phyloP scores from a whole-genome alignment of 2,329 filamentous ascomycete genomes.

The Beauveria scarabaeidicola region DNA sequence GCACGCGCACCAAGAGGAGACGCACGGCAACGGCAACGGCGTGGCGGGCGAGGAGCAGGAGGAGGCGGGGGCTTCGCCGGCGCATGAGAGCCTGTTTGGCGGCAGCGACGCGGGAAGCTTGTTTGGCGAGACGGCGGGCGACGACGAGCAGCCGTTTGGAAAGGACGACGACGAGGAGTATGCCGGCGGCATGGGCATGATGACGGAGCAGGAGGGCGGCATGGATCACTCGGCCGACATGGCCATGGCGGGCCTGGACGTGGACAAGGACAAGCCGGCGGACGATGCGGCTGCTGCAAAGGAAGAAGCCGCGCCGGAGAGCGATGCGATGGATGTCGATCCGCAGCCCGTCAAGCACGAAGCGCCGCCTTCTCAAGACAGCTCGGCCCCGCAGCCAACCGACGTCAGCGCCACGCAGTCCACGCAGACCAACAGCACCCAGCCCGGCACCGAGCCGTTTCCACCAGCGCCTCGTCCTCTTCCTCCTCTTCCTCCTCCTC shows the following conservation, averaged over 20 bases:
- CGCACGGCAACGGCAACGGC: slow-evolving; percentile 20
- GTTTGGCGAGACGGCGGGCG: slow-evolving; percentile 66
- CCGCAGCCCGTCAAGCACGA: slow-evolving; percentile 5
- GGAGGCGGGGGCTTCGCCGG: slow-evolving; percentile 51
- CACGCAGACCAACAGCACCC: background rate
- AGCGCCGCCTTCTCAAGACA: background rate
- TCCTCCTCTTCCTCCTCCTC: background rate
- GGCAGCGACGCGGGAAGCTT: slow-evolving; percentile 73
- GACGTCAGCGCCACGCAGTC: background rate
- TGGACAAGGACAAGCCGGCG: slow-evolving; percentile 17
- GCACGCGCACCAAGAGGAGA: slow-evolving; percentile 13
- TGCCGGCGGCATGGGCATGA: slow-evolving; percentile 59
- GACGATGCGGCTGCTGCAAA: slow-evolving; percentile 19
- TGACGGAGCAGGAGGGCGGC: slow-evolving; percentile 30
- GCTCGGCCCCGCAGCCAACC: background rate
- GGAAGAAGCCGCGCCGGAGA: slow-evolving; percentile 14
- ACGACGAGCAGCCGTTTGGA: slow-evolving; percentile 50
- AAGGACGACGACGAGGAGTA: slow-evolving; percentile 84
- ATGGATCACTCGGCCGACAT: slow-evolving; percentile 37
- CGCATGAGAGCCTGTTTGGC: slow-evolving; percentile 73
- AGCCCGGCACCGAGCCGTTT: background rate
- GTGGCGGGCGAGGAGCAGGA: slow-evolving; percentile 26
- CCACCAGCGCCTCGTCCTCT: too few species aligned
- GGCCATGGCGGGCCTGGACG: slow-evolving; percentile 29
- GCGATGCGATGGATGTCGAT: slow-evolving; percentile 26